Evolutionary conservation across 495 filamentous ascomycete genomes (phyloP).

Genomic region (Parachaetomium inaequale): DNA sequence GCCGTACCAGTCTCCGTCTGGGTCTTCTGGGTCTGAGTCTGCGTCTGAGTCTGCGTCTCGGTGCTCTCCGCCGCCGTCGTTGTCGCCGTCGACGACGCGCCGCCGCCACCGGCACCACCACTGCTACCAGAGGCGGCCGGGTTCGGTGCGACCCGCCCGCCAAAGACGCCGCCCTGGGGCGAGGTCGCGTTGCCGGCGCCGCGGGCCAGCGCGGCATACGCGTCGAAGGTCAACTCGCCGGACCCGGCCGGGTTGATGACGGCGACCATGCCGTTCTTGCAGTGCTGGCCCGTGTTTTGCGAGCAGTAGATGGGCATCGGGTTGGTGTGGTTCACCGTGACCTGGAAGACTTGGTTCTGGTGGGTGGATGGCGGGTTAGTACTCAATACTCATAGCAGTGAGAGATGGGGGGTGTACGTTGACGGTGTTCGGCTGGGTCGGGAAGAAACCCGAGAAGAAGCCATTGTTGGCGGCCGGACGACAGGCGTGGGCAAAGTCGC

Average conservation of each 20-base stretch:
- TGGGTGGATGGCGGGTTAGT: background rate
- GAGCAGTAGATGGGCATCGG: conserved; percentile 57
- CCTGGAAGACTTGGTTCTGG: conserved; percentile 41
- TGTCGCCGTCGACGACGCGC: background rate
- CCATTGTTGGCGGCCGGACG: conserved; percentile 34
- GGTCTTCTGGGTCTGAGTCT: background rate
- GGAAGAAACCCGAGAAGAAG: conserved; percentile 49
- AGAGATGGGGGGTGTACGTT: conserved; percentile 25
- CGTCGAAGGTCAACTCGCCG: conserved; percentile 15
- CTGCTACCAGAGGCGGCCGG: background rate
- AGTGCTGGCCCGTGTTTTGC: conserved; percentile 34
- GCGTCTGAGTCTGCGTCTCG: background rate
- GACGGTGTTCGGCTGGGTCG: conserved; percentile 20
- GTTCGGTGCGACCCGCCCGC: conserved; percentile 19
- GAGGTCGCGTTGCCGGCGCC: conserved; percentile 19
- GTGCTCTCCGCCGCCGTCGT: background rate
- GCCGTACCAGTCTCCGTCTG: background rate
- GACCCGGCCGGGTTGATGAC: conserved; percentile 32
- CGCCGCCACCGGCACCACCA: background rate
- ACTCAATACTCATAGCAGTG: background rate
- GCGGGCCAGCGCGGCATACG: conserved; percentile 22
- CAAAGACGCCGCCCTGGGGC: conserved; percentile 18
- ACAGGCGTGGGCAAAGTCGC: conserved; percentile 47
- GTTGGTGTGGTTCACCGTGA: conserved; percentile 50
- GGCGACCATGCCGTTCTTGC: conserved; percentile 37